Base-by-base conservation (phyloP, 2,329 filamentous ascomycete species). In the Alternaria solani region DNA sequence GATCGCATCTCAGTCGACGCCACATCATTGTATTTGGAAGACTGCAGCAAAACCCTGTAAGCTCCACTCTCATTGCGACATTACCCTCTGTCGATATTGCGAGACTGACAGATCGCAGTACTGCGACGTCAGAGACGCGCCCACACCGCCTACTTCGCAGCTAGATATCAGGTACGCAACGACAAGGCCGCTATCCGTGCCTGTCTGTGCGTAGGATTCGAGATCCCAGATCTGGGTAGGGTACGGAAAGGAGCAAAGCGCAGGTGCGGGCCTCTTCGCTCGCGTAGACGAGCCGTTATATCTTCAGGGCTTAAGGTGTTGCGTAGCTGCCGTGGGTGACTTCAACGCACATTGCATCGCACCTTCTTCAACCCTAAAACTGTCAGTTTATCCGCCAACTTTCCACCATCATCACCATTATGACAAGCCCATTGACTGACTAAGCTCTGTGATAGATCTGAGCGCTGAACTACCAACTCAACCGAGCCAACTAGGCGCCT, bases 171-270 rank as follows among this genome's bases (percentile, higher is more conserved):
- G 68, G 71, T 61, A 69, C 53, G 61, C 44, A 62, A 58, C 55
- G 65, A 62, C 63, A 58, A 68, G 69, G 65, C 62, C 63, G 61
- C 56, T 55, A 51, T 57, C 62, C 62, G 67, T 69, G 64, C 68
- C 69, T 74, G 75, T 74, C 74, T 68, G 74, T 75, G 73, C 74
- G 70, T 56, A 63, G 61, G 68, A 72, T 72, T 74, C 63, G 65
- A 76, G 36, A 51, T 47, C 51, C 47, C 47, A 46, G 71, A 75
- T 77, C 74, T 76, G 73, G 74, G 75, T 71, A 73, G 75, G 71
- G 71, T 52, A 59, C 69, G 72, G 73, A 68, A 78, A 75, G 71
- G 75, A 78, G 74, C 74, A 76, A 76, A 76, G 73, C 62, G 68
- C 70, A 70, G 66, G 58, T 57, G 59, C 63, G 63, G 71, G 67